Evolutionary conservation across 495 filamentous ascomycete species (phyloP), one percentile per base, ranked within the genome.

Genomic region (Aspergillus ellipticus): DNA sequence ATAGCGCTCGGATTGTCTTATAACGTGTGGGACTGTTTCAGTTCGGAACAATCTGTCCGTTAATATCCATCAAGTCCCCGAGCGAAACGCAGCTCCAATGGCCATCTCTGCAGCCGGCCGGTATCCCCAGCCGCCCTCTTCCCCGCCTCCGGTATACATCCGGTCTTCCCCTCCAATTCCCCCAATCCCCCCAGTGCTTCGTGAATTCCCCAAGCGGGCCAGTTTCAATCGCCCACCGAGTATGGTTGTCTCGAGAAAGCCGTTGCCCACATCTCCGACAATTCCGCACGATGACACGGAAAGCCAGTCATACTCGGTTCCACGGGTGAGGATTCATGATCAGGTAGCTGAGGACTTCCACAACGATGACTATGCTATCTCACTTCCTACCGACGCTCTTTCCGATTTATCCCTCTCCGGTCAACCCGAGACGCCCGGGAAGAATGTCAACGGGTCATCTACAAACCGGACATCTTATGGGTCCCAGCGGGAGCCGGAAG

Each of bases 131-230:
- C 59, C 69, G 24, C 52, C 72, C 31, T 65, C 74, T 26, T 68
- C 73, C 55, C 74, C 74, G 57, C 70, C 75, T 15, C 67, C 75
- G 24, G 74, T 71, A 49, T 76, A 76, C 56, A 65, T 74, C 45
- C 71, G 67, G 49, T 69, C 73, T 29, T 70, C 75, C 24, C 71
- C 74, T 49, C 69, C 70, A 7, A 57, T 66, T 15, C 50, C 56
- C 20, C 52, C 58, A 7, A 57, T 66, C 15, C 50, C 56, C 20
- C 52, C 58, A 54, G 51, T 55, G 35, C 65, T 55, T 39, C 58
- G 62, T 46, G 51, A 68, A 58, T 50, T 65, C 45, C 55, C 62
- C 15, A 59, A 68, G 24, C 65, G 66, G 42, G 55, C 64, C 26
- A 64, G 56, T 21, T 60, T 66, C 21, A 54, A 56, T 41, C 52